Conservation (phyloP, 306 rosid species). For the Notholithocarpus densiflorus region DNA sequence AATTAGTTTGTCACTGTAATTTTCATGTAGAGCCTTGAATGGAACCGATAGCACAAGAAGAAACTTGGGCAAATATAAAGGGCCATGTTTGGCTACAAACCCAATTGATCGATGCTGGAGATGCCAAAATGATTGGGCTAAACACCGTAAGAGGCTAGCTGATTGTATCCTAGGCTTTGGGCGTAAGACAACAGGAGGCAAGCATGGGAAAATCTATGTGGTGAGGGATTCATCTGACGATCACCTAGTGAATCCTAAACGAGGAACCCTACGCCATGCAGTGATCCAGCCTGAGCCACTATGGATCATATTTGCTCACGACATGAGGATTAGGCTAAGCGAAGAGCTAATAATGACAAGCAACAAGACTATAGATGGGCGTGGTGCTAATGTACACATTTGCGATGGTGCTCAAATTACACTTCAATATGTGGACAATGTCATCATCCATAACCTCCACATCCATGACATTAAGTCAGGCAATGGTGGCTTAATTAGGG, state of each 20-base stretch:
- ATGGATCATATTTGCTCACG: conserved; percentile 39
- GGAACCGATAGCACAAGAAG: conserved; percentile 29
- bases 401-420: conserved; percentile 49
- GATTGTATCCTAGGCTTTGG: conserved; percentile 48
- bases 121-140: conserved; percentile 44
- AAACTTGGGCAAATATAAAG: not conserved
- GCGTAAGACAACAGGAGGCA: conserved; percentile 44
- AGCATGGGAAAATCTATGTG: conserved; percentile 33
- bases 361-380: conserved; percentile 51
- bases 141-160: conserved; percentile 40
- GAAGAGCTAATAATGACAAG: conserved; percentile 38
- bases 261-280: conserved; percentile 37
- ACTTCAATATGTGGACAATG: conserved; percentile 39
- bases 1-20: not conserved
- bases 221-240: conserved; percentile 38
- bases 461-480: conserved; percentile 33
- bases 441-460: conserved; percentile 42
- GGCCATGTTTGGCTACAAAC: conserved; percentile 43
- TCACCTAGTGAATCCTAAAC: conserved; percentile 37
- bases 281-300: conserved; percentile 26
- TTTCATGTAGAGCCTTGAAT: conserved; percentile 20
- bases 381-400: conserved; percentile 48
- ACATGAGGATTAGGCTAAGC: conserved; percentile 34
- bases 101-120: conserved; percentile 54
- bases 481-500: conserved; percentile 43